Evolutionary conservation across 108 stramenopile genomes (phyloP).

Genomic region (Cyclotella kingstonii): DNA sequence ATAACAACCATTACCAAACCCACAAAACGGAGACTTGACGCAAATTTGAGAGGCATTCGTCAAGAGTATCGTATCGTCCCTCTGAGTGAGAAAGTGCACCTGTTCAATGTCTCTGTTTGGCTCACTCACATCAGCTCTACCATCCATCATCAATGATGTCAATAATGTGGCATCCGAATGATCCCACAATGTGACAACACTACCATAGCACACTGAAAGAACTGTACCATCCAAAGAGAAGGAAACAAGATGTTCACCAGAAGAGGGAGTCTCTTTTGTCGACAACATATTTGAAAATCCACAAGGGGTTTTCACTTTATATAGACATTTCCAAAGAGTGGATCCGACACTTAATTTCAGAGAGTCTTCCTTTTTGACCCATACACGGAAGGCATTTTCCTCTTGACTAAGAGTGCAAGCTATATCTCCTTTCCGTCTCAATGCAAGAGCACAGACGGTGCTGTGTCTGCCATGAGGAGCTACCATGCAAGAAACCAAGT

Average conservation of each 20-base stretch:
- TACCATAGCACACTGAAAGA: slow-evolving; percentile 67
- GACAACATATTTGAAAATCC: slow-evolving; percentile 60
- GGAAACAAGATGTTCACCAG: slow-evolving; percentile 31
- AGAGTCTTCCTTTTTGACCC: slow-evolving; percentile 41
- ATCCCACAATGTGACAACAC: slow-evolving; percentile 75
- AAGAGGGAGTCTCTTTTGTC: slow-evolving; percentile 17
- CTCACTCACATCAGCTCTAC: slow-evolving; percentile 13
- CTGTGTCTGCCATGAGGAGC: slow-evolving; percentile 71
- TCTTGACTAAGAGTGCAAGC: slow-evolving; percentile 79
- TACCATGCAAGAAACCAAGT: slow-evolving; percentile 65
- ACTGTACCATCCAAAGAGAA: slow-evolving; percentile 78
- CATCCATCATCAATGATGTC: slow-evolving; percentile 50
- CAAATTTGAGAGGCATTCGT: slow-evolving; percentile 43
- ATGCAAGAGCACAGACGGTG: slow-evolving; percentile 53
- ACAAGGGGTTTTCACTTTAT: slow-evolving; percentile 68
- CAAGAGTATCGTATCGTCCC: slow-evolving; percentile 56
- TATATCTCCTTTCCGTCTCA: slow-evolving; percentile 48
- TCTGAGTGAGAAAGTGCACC: slow-evolving; percentile 33
- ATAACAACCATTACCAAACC: slow-evolving; percentile 25
- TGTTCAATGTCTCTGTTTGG: slow-evolving; percentile 38
- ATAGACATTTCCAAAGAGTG: slow-evolving; percentile 66
- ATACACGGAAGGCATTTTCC: slow-evolving; percentile 79
- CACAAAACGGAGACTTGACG: slow-evolving; percentile 60
- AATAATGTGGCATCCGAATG: slow-evolving; percentile 58
- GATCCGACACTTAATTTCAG: slow-evolving; percentile 1